Evolutionary conservation across 1,284 basidiomycete genomes (phyloP).

Genomic region (Sanghuangporus weigelae): DNA sequence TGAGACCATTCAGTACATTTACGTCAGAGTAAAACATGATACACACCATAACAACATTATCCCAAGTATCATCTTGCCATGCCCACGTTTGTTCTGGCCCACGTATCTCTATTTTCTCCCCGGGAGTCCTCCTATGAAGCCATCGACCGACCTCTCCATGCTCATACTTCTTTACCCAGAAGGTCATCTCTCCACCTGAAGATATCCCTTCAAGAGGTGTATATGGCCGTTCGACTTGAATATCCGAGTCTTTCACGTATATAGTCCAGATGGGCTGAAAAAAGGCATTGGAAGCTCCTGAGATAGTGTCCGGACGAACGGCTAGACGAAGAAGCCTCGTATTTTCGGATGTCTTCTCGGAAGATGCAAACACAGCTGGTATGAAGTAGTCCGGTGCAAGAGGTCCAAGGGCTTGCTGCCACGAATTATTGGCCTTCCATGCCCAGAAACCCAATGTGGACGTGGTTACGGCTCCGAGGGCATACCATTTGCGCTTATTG

Average conservation of each 20-base stretch:
- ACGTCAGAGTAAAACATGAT: not conserved
- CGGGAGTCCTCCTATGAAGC: constrained; percentile 64
- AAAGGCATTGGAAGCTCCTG: constrained; percentile 24
- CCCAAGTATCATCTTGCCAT: constrained; percentile 60
- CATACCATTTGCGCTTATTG: not conserved
- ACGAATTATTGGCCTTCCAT: constrained; percentile 5
- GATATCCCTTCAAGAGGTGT: constrained; percentile 73
- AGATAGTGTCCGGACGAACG: constrained; percentile 41
- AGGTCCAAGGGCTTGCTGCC: constrained; percentile 23
- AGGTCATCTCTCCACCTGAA: constrained; percentile 51
- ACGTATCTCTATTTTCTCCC: constrained; percentile 69
- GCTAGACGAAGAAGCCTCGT: constrained; percentile 59
- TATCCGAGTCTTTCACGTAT: constrained; percentile 80
- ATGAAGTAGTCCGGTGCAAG: constrained; percentile 61
- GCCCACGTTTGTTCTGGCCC: constrained; percentile 72
- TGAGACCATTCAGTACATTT: constrained; percentile 5
- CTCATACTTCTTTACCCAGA: constrained; percentile 77
- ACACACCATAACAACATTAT: constrained; percentile 74
- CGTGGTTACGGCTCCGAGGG: not conserved
- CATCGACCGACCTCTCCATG: constrained; percentile 79
- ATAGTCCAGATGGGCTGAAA: constrained; percentile 62
- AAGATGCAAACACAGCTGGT: constrained; percentile 51
- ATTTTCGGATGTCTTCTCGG: constrained; percentile 43
- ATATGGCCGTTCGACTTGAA: constrained; percentile 84
- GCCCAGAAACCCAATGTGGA: constrained; percentile 2